Percentiles rank a stretch among this genome's conserved stretches.
These are phyloP conservation scores for Aspergillus versicolor DNA, from an alignment of 2,329 filamentous ascomycete genomes.

Conservation along the genomic window DNA sequence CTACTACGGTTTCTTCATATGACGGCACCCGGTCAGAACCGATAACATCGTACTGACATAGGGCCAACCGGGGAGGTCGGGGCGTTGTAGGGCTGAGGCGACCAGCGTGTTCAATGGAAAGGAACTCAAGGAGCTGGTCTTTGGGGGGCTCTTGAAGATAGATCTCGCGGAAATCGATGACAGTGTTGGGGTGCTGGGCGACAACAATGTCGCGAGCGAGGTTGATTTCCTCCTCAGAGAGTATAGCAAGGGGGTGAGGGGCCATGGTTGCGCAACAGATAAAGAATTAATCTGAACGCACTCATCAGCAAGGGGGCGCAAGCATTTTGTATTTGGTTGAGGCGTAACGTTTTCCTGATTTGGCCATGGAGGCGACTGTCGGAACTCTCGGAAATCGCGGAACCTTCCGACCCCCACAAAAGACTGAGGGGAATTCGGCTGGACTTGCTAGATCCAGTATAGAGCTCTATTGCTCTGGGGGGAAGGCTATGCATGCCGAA, in stretches of 20 bases:
- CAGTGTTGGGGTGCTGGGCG: conserved; percentile 28
- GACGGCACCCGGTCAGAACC: conserved; percentile 51
- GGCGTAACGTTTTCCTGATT: conserved; percentile 1
- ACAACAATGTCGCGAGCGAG: conserved; percentile 34
- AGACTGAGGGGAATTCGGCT: not conserved
- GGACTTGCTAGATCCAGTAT: conserved; percentile 1
- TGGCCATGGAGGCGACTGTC: not conserved
- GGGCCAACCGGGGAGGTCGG: conserved; percentile 51
- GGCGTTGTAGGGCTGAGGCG: conserved; percentile 41
- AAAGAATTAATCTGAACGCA: not conserved
- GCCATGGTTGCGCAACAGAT: conserved; percentile 17
- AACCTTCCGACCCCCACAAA: not conserved
- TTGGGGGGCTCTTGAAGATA: conserved; percentile 54
- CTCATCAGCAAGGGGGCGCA: not conserved
- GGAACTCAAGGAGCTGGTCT: conserved; percentile 47
- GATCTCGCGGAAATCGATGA: conserved; percentile 50
- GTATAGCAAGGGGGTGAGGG: conserved; percentile 35
- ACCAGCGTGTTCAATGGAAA: conserved; percentile 50
- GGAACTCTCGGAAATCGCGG: conserved; percentile 10
- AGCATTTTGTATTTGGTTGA: not conserved
- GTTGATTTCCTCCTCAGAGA: conserved; percentile 35
- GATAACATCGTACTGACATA: conserved; percentile 58
- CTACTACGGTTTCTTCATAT: conserved; percentile 56
- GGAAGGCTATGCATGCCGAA: no score
- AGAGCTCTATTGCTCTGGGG: not conserved